Evolutionary conservation across 495 filamentous ascomycete species (phyloP), one percentile per base, ranked within the genome.

Genomic region (Viridothelium virens): DNA sequence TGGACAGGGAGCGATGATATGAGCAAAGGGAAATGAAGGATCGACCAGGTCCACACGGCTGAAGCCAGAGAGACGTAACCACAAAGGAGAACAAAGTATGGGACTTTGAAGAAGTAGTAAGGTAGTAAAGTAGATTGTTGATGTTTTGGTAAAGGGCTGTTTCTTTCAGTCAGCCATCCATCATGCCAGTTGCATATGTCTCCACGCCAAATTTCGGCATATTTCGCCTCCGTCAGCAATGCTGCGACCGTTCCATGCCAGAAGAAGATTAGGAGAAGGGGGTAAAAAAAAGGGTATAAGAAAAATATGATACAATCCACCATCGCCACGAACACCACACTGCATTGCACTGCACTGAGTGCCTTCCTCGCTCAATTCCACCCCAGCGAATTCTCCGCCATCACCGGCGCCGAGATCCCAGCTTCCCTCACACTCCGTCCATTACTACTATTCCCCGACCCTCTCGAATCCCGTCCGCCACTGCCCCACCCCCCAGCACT

Each of bases 301-400:
- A 36, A 59, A 59, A 59, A 59, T 59, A 59, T 59, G 53, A 59
- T 59, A 59, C 53, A 59, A 59, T 59, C 53, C 53, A 59, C 53
- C 53, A 33, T 31, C 18, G 11, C 48, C 12, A 14, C 16, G 11
- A 16, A 5, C 18, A 5, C 41, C 41, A 7, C 41, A 44, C 6
- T 44, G 7, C 14, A 7, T 44, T 44, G 6, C 14, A 0, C 14
- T 44, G 6, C 41, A 7, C 41, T 44, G 25, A 25, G 25, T 25
- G 25, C 25, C 14, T 44, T n/a, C 53, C 53, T 10, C 7, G 11
- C 61, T 78, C 70, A 98, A 80, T 96, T 97, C 94, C 94, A 98
- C 69, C 94, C 94, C 68, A 98, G 85, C 63, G 91, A 96, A 80
- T 98, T 98, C 82, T 96, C 94, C 50, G 92, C 90, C 82, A 93